Base-by-base conservation (phyloP, 2,329 filamentous ascomycete species). In the Calonectria ilicicola region DNA sequence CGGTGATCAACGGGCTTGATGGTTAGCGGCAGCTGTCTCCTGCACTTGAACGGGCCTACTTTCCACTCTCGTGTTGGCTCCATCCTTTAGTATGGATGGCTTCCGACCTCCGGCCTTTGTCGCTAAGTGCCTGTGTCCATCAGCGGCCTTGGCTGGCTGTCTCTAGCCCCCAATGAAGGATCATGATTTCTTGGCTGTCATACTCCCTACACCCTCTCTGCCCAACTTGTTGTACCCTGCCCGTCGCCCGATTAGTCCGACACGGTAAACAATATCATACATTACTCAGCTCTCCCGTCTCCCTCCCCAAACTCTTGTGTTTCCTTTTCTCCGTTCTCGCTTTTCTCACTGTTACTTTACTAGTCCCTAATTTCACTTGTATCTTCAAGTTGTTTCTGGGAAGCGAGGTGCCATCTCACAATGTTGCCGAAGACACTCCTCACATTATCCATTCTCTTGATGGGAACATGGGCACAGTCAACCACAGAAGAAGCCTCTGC, bases 341-440 rank as follows among this genome's bases (percentile, higher is more conserved):
- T 69, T 65, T 53, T 67, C 44, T 49, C 60, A 38, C 64, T 56
- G 65, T 69, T 64, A 70, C 47, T 65, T 49, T 56, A 38, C 65
- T 67, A 60, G 23, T 42, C 65, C 47, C 35, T 40, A 47, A 73
- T 47, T 46, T 40, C 49, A 65, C 62, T 70, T 77, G 74, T 68
- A 47, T 70, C 51, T 47, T 51, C 65, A 73, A 63, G 64, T 65
- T 60, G 51, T 69, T 71, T 42, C 63, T 49, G 66, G 32, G 69
- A 67, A 56, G 49, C 38, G 69, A 72, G 69, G 58, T 29, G 71
- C 49, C 40, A 27, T 53, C n/a, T 58, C 46, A 73, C 42, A 63
- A 79, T 79, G 78, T 58, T 80, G 62, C 67, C 70, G 26, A 78
- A 70, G 42, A 62, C 72, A 32, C 68, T 78, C 40, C 29, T 79